These are phyloP conservation scores for Bipolaris sorokiniana DNA, from an alignment of 2,329 filamentous ascomycete genomes.

Conservation along the genomic window DNA sequence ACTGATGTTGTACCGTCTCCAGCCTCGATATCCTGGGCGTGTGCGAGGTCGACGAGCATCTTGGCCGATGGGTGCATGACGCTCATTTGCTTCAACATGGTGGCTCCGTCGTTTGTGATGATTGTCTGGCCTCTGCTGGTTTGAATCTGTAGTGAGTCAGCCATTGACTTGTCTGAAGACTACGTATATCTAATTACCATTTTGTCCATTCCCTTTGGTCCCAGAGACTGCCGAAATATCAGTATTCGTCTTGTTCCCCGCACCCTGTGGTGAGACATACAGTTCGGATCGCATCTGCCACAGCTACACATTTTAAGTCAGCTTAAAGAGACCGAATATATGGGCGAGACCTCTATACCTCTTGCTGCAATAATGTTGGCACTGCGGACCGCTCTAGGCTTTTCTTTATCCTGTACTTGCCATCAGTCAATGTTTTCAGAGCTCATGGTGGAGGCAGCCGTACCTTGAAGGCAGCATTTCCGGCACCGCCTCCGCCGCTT, in stretches of 20 bases:
- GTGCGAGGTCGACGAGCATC: slow-evolving; percentile 97
- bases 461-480: slow-evolving; percentile 72
- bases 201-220: slow-evolving; percentile 98
- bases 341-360: slow-evolving; percentile 63
- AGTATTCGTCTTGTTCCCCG: slow-evolving; percentile 31
- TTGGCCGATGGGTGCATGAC: slow-evolving; percentile 99
- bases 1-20: slow-evolving; percentile 98
- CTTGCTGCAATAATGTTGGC: slow-evolving; percentile 96
- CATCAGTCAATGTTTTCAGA: slow-evolving; percentile 50
- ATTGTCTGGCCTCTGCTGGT: slow-evolving; percentile 95
- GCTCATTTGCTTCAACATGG: slow-evolving; percentile 98
- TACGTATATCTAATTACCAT: slow-evolving; percentile 63
- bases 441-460: slow-evolving; percentile 3
- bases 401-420: slow-evolving; percentile 77
- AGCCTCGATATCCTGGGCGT: slow-evolving; percentile 96
- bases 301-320: slow-evolving; percentile 63
- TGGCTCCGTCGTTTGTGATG: slow-evolving; percentile 99
- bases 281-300: slow-evolving; percentile 96
- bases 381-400: slow-evolving; percentile 94
- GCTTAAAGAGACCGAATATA: slow-evolving; percentile 19
- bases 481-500: slow-evolving; percentile 52
- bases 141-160: slow-evolving; percentile 68
- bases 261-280: slow-evolving; percentile 50
- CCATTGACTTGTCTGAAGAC: background rate
- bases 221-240: slow-evolving; percentile 68